Evolutionary conservation across 768 basidiomycete genomes (phyloP).

Genomic region (Podaxis sp.): DNA sequence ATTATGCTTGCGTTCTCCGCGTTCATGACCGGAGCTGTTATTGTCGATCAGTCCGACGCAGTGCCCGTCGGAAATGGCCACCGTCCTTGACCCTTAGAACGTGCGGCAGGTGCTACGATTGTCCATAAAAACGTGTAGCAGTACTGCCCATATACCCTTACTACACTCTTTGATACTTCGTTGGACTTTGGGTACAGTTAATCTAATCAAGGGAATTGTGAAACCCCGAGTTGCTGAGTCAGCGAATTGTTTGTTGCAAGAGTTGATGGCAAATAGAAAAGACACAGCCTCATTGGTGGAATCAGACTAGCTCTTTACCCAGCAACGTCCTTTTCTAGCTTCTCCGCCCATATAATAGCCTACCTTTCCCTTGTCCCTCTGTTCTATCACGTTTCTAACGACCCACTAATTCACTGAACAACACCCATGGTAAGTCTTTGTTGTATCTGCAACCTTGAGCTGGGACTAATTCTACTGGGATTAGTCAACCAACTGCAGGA

Average conservation of each 20-base stretch:
- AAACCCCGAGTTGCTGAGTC: constrained; percentile 12
- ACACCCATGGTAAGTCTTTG: background rate
- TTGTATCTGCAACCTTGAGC: background rate
- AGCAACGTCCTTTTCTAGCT: constrained; percentile 13
- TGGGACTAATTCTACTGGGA: background rate
- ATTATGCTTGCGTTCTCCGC: constrained; percentile 59
- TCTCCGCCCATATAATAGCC: constrained; percentile 9
- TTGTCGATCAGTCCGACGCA: constrained; percentile 32
- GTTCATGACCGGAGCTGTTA: constrained; percentile 52
- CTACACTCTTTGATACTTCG: background rate
- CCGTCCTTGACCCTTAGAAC: background rate
- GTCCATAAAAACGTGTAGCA: background rate
- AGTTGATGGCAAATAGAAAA: constrained; percentile 8
- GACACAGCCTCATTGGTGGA: constrained; percentile 5
- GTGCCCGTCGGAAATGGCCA: background rate
- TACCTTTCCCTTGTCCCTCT: background rate
- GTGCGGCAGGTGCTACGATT: background rate
- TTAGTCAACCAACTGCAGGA: constrained; percentile 90
- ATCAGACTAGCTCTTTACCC: background rate
- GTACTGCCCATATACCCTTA: background rate
- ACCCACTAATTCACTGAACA: background rate
- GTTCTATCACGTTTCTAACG: constrained; percentile 6
- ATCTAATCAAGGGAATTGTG: background rate
- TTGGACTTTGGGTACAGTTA: background rate
- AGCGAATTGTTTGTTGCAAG: background rate